Percentiles rank a stretch among this genome's conserved stretches.
Evolutionary conservation across 2,329 filamentous ascomycete species (phyloP).

Genomic region (Aspergillus spinulosporus): DNA sequence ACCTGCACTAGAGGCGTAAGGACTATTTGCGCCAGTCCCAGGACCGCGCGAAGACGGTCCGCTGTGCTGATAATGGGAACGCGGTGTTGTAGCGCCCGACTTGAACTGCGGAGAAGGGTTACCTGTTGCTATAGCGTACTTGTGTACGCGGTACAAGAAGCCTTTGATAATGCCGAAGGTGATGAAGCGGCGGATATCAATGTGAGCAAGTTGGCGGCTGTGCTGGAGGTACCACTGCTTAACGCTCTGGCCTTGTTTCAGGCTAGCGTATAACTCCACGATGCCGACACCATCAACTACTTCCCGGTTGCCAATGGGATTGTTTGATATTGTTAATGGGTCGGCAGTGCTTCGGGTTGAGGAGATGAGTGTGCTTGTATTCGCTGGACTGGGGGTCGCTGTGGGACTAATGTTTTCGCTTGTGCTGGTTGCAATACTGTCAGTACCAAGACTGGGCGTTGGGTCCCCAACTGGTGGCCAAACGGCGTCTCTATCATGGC

Average conservation of each 20-base stretch:
- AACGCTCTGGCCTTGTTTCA: constrained; percentile 79
- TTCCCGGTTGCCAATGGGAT: constrained; percentile 15
- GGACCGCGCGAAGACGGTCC: constrained; percentile 31
- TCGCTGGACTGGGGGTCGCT: constrained; percentile 14
- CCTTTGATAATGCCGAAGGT: constrained; percentile 97
- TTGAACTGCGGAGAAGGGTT: constrained; percentile 31
- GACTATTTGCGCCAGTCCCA: constrained; percentile 35
- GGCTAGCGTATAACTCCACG: constrained; percentile 79
- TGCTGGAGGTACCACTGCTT: constrained; percentile 83
- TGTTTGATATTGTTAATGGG: neutral
- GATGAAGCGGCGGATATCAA: constrained; percentile 88
- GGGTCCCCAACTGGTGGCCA: constrained; percentile 45
- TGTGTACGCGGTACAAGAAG: constrained; percentile 87
- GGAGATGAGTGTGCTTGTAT: constrained; percentile 16
- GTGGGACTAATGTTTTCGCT: constrained; percentile 17
- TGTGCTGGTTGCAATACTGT: constrained; percentile 17
- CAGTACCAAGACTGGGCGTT: constrained; percentile 15
- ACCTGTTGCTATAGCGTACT: constrained; percentile 67
- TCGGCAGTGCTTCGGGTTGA: constrained; percentile 13
- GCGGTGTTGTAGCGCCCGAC: constrained; percentile 22
- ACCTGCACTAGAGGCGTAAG: constrained; percentile 28
- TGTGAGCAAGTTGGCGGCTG: constrained; percentile 67
- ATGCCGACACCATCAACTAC: constrained; percentile 54
- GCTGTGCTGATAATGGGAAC: constrained; percentile 22
- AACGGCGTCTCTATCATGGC: constrained; percentile 39